Evolutionary conservation across 768 basidiomycete species (phyloP).

Genomic region (Ramaria sp.): DNA sequence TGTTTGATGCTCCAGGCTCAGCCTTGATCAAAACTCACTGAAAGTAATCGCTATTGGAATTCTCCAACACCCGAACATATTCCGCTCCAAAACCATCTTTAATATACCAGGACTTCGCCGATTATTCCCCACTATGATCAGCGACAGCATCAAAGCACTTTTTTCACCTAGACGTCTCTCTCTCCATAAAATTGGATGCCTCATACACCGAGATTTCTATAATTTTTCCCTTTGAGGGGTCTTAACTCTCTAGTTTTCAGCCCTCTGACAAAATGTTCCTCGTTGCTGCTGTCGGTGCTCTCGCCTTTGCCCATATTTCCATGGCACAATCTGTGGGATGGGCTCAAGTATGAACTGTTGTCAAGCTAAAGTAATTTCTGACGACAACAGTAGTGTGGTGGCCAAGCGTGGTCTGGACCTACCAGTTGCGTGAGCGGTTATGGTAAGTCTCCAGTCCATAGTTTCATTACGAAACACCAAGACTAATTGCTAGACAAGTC

Average conservation of each 20-base stretch:
- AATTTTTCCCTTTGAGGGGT: not conserved
- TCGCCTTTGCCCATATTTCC: not conserved
- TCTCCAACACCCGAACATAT: not conserved
- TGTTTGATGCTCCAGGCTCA: too few species aligned
- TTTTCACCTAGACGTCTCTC: too few species aligned
- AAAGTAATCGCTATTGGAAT: too few species aligned
- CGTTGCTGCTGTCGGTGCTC: not conserved
- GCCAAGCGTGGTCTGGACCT: conserved; percentile 39
- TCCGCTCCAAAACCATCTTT: not conserved
- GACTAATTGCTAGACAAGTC: not conserved
- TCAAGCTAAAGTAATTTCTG: not conserved
- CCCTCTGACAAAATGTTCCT: not conserved
- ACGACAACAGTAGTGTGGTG: conserved; percentile 32
- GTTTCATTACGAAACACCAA: not conserved
- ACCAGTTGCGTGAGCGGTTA: conserved; percentile 26
- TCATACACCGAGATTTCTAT: not conserved
- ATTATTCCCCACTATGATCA: not conserved
- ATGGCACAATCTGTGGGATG: not conserved
- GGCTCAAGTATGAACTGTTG: not conserved
- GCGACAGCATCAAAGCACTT: not conserved
- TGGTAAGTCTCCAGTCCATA: not conserved
- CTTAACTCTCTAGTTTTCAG: too few species aligned
- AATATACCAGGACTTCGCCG: not conserved
- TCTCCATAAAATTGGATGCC: too few species aligned
- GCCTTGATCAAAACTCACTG: too few species aligned